phyloP scores from a whole-genome alignment of 2,329 filamentous ascomycete species.

The Trichophyton simii region DNA sequence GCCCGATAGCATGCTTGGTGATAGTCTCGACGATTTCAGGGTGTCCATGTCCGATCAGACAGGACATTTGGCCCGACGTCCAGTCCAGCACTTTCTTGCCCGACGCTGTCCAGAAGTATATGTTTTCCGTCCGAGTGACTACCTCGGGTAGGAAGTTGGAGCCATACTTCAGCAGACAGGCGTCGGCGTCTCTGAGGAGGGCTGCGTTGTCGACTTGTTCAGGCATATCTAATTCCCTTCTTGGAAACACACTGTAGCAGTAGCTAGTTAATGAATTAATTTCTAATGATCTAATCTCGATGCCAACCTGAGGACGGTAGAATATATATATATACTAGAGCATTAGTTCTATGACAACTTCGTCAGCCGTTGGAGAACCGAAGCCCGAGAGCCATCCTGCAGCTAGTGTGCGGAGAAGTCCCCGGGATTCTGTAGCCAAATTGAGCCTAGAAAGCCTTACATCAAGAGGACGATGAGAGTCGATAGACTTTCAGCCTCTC shows the following conservation, averaged over 20 bases:
- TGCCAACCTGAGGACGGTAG: too few species aligned
- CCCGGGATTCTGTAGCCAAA: too few species aligned
- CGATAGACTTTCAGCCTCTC: too few species aligned
- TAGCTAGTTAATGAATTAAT: background rate
- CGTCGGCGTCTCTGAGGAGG: conserved; percentile 18
- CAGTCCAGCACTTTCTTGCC: conserved; percentile 3
- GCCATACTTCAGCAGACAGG: conserved; percentile 34
- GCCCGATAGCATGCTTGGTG: conserved; percentile 35
- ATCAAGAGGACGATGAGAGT: too few species aligned
- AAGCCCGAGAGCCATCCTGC: too few species aligned
- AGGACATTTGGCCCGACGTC: conserved; percentile 50
- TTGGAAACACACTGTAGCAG: background rate
- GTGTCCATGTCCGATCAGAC: conserved; percentile 35
- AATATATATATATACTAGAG: too few species aligned
- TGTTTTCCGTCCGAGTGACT: background rate
- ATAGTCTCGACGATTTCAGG: conserved; percentile 45
- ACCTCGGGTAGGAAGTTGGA: conserved; percentile 26
- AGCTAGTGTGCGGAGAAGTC: too few species aligned
- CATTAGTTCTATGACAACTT: too few species aligned
- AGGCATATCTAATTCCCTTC: background rate
- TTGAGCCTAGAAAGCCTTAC: too few species aligned
- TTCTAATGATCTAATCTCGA: too few species aligned
- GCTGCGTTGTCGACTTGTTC: background rate
- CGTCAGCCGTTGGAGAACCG: too few species aligned
- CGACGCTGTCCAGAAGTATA: background rate